These are phyloP conservation scores for Fraxinus paxiana DNA, from an alignment of 305 asterid genomes.

Conservation along the genomic window DNA sequence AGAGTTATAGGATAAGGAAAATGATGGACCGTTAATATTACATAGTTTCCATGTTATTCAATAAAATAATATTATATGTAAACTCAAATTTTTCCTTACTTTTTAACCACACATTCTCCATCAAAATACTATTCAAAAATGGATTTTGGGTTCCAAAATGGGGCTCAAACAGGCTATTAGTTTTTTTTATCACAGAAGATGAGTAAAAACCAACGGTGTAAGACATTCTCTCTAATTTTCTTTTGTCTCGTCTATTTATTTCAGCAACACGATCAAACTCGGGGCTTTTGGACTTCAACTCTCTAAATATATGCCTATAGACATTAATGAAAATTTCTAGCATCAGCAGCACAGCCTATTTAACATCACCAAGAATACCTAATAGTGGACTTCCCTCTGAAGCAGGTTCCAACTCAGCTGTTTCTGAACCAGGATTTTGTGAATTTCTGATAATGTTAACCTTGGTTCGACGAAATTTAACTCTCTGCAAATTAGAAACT, in stretches of 20 bases:
- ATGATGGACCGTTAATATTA: background rate
- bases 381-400: slow-evolving; percentile 87
- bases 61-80: background rate
- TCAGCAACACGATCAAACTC: background rate
- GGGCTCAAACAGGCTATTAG: background rate
- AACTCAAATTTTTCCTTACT: background rate
- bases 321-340: background rate
- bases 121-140: background rate
- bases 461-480: slow-evolving; percentile 60
- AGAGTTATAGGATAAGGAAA: slow-evolving; percentile 16
- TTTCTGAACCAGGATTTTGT: slow-evolving; percentile 59
- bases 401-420: slow-evolving; percentile 86
- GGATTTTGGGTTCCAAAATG: background rate
- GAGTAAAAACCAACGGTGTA: background rate
- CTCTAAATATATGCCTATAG: background rate
- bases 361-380: slow-evolving; percentile 44
- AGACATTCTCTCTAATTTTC: background rate
- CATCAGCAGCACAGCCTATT: background rate
- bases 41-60: background rate
- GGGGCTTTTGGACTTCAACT: background rate
- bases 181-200: background rate
- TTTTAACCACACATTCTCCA: background rate
- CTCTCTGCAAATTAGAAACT: slow-evolving; percentile 63
- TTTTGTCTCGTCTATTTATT: background rate
- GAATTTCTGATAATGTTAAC: slow-evolving; percentile 66